phyloP scores from a whole-genome alignment of 2,329 filamentous ascomycete genomes.

The Ascochyta rabiei region DNA sequence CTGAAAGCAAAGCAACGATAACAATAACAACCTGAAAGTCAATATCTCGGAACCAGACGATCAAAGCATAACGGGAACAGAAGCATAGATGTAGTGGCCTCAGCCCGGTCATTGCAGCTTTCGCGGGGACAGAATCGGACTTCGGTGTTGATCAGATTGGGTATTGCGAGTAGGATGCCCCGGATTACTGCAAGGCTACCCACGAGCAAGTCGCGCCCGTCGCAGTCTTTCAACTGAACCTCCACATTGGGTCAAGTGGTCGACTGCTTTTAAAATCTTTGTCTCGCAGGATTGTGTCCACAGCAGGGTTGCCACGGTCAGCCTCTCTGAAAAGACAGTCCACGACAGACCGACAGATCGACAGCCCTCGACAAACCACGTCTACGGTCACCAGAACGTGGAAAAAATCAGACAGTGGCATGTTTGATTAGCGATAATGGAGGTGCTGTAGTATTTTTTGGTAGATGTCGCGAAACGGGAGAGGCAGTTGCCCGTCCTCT shows the following conservation, averaged over 20 bases:
- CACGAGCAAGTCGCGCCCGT: neutral
- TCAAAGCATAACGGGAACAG: neutral
- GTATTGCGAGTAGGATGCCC: neutral
- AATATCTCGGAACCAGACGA: slow-evolving; percentile 1
- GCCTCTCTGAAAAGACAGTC: neutral
- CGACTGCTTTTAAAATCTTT: neutral
- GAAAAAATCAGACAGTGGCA: neutral
- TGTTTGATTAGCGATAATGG: neutral
- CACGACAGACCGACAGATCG: neutral
- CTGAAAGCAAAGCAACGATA: neutral
- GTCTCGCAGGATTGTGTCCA: neutral
- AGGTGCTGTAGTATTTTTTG: neutral
- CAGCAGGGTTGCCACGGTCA: neutral
- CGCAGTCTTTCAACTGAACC: neutral
- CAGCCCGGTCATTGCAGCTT: neutral
- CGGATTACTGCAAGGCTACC: neutral
- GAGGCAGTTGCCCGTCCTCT: neutral
- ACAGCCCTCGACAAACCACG: neutral
- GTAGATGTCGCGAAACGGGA: neutral
- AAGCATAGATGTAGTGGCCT: slow-evolving; percentile 1
- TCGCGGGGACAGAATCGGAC: slow-evolving; percentile 6
- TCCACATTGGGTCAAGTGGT: neutral
- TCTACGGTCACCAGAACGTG: neutral
- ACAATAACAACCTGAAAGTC: neutral
- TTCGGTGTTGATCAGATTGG: slow-evolving; percentile 6